A percentile compares a stretch with the other conserved stretches of the same genome.
These are phyloP conservation scores for Crithidia thermophila DNA, from an alignment of 208 protist species.

Conservation along the genomic window DNA sequence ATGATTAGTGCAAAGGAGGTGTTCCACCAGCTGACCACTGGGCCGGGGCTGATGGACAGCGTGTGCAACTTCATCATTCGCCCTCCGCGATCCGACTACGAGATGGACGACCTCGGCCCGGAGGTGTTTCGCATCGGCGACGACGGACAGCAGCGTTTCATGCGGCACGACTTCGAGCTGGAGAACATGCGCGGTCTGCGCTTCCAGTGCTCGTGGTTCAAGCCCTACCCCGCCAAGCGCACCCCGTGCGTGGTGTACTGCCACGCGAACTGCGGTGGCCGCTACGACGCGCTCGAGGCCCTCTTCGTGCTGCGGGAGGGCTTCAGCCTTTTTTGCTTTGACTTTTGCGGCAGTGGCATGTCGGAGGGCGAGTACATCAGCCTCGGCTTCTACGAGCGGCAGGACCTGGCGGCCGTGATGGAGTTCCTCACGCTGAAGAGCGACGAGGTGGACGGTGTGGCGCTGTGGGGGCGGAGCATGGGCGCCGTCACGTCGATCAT, in stretches of 20 bases:
- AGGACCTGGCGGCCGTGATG: slow-evolving; percentile 91
- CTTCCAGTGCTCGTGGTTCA: slow-evolving; percentile 87
- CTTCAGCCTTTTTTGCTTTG: slow-evolving; percentile 93
- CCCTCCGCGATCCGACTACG: slow-evolving; percentile 71
- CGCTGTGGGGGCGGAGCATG: slow-evolving; percentile 95
- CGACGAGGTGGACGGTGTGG: slow-evolving; percentile 74
- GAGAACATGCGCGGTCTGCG: slow-evolving; percentile 82
- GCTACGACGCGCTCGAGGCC: slow-evolving; percentile 79
- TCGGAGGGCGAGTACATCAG: slow-evolving; percentile 96
- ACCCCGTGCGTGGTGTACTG: slow-evolving; percentile 92
- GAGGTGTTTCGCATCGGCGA: slow-evolving; percentile 65
- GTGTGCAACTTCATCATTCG: slow-evolving; percentile 91
- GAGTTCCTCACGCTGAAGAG: slow-evolving; percentile 73
- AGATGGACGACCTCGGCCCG: slow-evolving; percentile 59
- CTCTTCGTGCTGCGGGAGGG: slow-evolving; percentile 83
- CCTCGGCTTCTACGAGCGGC: slow-evolving; percentile 95
- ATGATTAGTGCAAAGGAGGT: slow-evolving; percentile 53
- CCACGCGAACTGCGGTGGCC: slow-evolving; percentile 90
- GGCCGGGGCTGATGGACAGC: slow-evolving; percentile 59
- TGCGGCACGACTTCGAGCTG: slow-evolving; percentile 75
- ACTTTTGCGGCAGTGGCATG: slow-evolving; percentile 92
- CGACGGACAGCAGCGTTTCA: slow-evolving; percentile 38
- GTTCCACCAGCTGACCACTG: slow-evolving; percentile 39
- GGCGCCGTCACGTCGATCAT: slow-evolving; percentile 95
- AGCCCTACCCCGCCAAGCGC: slow-evolving; percentile 34